These are phyloP conservation scores for Salix udensis DNA, from an alignment of 345 rosid species.

Conservation along the genomic window DNA sequence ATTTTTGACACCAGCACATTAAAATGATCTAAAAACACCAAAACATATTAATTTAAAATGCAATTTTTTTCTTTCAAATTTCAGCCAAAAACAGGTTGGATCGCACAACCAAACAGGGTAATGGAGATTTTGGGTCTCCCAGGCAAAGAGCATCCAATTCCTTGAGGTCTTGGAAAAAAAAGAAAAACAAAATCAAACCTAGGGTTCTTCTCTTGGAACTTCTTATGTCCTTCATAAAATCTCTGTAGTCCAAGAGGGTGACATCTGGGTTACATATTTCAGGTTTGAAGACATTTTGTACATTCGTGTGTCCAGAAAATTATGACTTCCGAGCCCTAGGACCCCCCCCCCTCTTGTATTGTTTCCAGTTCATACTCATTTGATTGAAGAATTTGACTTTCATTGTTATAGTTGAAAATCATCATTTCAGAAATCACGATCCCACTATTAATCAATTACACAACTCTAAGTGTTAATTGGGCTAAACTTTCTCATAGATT, in stretches of 20 bases:
- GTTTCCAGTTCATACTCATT: conserved; percentile 9
- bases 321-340: conserved; percentile 13
- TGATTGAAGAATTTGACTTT: conserved; percentile 3
- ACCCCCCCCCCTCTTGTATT: conserved; percentile 17
- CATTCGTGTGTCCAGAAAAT: conserved; percentile 18
- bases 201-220: conserved; percentile 17
- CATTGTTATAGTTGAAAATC: background rate
- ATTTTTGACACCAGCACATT: no score
- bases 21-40: no score
- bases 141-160: conserved; percentile 13
- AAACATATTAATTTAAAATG: no score
- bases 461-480: background rate
- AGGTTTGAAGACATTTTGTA: conserved; percentile 26
- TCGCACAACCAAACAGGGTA: background rate
- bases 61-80: no score
- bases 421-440: background rate
- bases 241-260: conserved; percentile 35
- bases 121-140: conserved; percentile 16
- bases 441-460: background rate
- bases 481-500: background rate
- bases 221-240: conserved; percentile 20
- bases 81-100: no score
- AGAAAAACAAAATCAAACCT: background rate
- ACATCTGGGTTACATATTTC: conserved; percentile 32
- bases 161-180: background rate